Evolutionary conservation across 768 basidiomycete genomes (phyloP).

Genomic region (Neoboletus subvelutipes): DNA sequence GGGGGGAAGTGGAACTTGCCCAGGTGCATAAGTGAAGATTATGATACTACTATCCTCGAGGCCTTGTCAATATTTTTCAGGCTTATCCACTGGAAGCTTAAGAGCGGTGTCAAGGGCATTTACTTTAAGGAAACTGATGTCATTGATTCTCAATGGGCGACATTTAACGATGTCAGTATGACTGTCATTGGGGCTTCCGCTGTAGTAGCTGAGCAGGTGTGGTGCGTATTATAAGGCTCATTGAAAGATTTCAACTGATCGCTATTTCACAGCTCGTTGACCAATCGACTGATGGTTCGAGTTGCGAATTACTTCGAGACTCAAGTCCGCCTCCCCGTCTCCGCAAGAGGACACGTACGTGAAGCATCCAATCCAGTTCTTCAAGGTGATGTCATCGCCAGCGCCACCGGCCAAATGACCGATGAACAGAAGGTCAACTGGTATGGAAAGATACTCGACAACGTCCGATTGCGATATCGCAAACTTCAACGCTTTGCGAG

Average conservation of each 20-base stretch:
- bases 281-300: slow-evolving; percentile 89
- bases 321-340: slow-evolving; percentile 76
- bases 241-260: neutral
- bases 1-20: slow-evolving; percentile 88
- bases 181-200: slow-evolving; percentile 84
- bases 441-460: slow-evolving; percentile 93
- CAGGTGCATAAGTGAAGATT: slow-evolving; percentile 85
- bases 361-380: slow-evolving; percentile 35
- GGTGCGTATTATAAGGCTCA: slow-evolving; percentile 49
- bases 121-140: slow-evolving; percentile 98
- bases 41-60: slow-evolving; percentile 86
- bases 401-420: slow-evolving; percentile 56
- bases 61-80: slow-evolving; percentile 89
- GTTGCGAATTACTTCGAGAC: slow-evolving; percentile 94
- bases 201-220: slow-evolving; percentile 92
- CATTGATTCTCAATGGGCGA: slow-evolving; percentile 95
- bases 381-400: slow-evolving; percentile 36
- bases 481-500: slow-evolving; percentile 93
- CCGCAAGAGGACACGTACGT: slow-evolving; percentile 32
- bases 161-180: slow-evolving; percentile 89
- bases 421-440: slow-evolving; percentile 81
- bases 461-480: slow-evolving; percentile 86
- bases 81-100: slow-evolving; percentile 93
- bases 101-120: slow-evolving; percentile 86
- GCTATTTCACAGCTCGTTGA: slow-evolving; percentile 63